These are phyloP conservation scores for Rusavskia elegans DNA, from an alignment of 495 filamentous ascomycete genomes.

Conservation along the genomic window DNA sequence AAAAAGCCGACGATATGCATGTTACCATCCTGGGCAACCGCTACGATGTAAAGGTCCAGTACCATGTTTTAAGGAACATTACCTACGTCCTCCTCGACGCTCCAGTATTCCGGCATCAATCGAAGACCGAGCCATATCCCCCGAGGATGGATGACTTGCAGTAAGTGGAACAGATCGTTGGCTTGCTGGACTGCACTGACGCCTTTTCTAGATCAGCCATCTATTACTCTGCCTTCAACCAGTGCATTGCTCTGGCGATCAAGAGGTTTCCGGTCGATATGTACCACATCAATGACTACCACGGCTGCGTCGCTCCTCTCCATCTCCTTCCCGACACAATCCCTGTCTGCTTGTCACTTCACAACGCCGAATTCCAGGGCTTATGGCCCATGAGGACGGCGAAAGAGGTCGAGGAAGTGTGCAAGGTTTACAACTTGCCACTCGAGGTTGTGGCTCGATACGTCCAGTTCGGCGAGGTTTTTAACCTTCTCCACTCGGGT, in stretches of 20 bases:
- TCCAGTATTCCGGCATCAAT: slow-evolving; percentile 30
- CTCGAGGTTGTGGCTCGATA: slow-evolving; percentile 33
- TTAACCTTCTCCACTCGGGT: slow-evolving; percentile 58
- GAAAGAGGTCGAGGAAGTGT: slow-evolving; percentile 47
- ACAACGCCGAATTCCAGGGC: slow-evolving; percentile 58
- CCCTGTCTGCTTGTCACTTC: slow-evolving; percentile 40
- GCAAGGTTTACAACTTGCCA: slow-evolving; percentile 50
- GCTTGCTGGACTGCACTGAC: slow-evolving; percentile 46
- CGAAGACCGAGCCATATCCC: slow-evolving; percentile 29
- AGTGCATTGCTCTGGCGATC: slow-evolving; percentile 41
- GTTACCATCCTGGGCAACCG: slow-evolving; percentile 25
- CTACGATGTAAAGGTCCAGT: slow-evolving; percentile 26
- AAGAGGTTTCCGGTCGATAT: slow-evolving; percentile 46
- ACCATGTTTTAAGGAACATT: slow-evolving; percentile 30
- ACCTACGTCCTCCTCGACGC: slow-evolving; percentile 34
- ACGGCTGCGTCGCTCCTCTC: slow-evolving; percentile 55
- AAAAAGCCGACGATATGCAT: slow-evolving; percentile 25
- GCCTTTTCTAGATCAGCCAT: background rate
- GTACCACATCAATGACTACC: slow-evolving; percentile 74
- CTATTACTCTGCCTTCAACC: background rate
- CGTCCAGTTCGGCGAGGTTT: slow-evolving; percentile 54
- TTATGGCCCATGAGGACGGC: slow-evolving; percentile 51
- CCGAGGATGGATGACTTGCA: slow-evolving; percentile 34
- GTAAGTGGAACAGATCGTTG: slow-evolving; percentile 20
- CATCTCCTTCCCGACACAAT: slow-evolving; percentile 53